These are phyloP conservation scores for Beauveria scarabaeidicola DNA, from an alignment of 2,329 filamentous ascomycete species.

Conservation along the genomic window DNA sequence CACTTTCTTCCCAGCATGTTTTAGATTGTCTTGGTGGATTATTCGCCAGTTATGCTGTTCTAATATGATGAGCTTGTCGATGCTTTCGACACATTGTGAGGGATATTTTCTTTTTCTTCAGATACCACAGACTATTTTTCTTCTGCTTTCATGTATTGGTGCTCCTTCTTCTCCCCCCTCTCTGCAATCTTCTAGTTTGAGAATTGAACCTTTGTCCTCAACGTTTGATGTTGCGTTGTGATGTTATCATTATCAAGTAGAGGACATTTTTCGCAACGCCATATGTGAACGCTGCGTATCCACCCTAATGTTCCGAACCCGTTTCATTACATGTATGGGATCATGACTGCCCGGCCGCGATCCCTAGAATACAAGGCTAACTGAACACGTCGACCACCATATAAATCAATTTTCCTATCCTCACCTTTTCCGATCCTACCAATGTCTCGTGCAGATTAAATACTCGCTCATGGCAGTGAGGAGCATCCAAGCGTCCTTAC, in stretches of 20 bases:
- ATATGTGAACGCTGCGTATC: not conserved
- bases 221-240: not conserved
- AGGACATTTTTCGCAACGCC: not conserved
- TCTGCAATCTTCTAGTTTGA: slow-evolving; percentile 18
- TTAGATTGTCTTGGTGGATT: slow-evolving; percentile 1
- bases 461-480: slow-evolving; percentile 59
- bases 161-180: slow-evolving; percentile 11
- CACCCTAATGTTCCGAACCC: not conserved
- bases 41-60: not conserved
- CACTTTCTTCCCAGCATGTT: not conserved
- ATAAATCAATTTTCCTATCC: not conserved
- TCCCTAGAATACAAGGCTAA: not conserved
- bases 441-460: slow-evolving; percentile 59
- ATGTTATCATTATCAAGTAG: not conserved
- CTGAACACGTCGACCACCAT: not conserved
- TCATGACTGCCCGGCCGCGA: not conserved
- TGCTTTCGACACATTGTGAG: not conserved
- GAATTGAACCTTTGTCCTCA: slow-evolving; percentile 11
- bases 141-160: slow-evolving; percentile 8
- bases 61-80: slow-evolving; percentile 1
- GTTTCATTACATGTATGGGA: not conserved
- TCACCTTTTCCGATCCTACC: slow-evolving; percentile 36
- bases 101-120: slow-evolving; percentile 8
- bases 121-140: slow-evolving; percentile 12
- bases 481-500: slow-evolving; percentile 68